Evolutionary conservation across 805 yeast genomes (phyloP), one percentile per base, ranked within the genome.

Genomic region (Blastobotrys americana): DNA sequence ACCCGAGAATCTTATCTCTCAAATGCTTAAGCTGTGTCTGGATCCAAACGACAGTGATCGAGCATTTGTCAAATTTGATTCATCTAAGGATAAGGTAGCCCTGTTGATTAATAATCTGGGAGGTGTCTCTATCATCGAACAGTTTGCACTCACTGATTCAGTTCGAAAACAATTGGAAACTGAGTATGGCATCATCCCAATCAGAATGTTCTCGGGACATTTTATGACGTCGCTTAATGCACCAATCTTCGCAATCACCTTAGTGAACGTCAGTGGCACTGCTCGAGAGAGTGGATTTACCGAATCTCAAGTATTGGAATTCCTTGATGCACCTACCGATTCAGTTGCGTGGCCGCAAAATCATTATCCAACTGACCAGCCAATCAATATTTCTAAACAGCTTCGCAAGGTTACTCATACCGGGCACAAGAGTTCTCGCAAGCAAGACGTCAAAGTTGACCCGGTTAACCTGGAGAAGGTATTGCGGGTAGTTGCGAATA

Each of bases 141-240:
- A 87, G 45, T 73, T 77, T 47, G 85, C 85, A 0, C 78, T 88
- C 47, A 77, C 84, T 21, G 70, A 80, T 39, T 73, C 75, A 40
- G 78, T 78, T 4, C 58, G 74, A 3, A 70, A 66, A 3, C 64
- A 73, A 36, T 70, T 85, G 20, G 59, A 72, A 15, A 61, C 65
- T 15, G 44, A 50, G 5, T 81, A 80, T 54, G 60, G 61, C 15
- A 76, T 81, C 42, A 59, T 50, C 3, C 96, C 96, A 3, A 72
- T 69, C 19, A 73, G 95, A 54, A 71, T 80, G 6, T 76, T 78
- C 50, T 76, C 81, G 1, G 88, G 95, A 22, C 79, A 89, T 28
- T 79, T 82, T 60, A 88, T 87, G 64, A 85, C 96, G 2, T 85
- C 96, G 0, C 73, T 89, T 48, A 85, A 84, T 60, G 88, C 95